These are phyloP conservation scores for Apiospora marii DNA, from an alignment of 2,329 filamentous ascomycete genomes.

Conservation along the genomic window DNA sequence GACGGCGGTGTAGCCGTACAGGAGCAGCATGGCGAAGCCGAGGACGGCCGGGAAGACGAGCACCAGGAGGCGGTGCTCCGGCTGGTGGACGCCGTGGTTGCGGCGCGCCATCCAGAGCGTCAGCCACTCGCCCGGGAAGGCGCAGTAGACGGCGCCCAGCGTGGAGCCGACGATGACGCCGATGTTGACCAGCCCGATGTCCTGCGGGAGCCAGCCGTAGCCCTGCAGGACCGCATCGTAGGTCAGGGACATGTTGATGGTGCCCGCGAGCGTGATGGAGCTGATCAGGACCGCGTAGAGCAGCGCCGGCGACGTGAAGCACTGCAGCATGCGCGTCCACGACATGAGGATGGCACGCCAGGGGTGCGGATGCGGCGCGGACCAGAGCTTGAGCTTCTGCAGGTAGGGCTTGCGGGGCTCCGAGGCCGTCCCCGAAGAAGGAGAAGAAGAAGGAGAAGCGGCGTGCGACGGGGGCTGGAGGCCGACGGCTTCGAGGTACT, in stretches of 20 bases:
- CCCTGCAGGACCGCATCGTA: conserved; percentile 45
- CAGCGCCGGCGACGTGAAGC: conserved; percentile 45
- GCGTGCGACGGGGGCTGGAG: not conserved
- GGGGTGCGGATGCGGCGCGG: conserved; percentile 26
- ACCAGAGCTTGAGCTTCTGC: conserved; percentile 44
- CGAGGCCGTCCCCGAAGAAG: not conserved
- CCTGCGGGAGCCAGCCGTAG: conserved; percentile 43
- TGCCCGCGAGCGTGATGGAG: conserved; percentile 47
- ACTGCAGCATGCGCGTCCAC: conserved; percentile 33
- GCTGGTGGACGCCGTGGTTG: conserved; percentile 34
- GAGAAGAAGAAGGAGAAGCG: not conserved
- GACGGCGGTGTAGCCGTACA: conserved; percentile 25
- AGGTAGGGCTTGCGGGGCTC: conserved; percentile 22
- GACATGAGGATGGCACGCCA: conserved; percentile 28
- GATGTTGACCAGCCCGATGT: conserved; percentile 55
- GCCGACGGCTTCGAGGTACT: conserved; percentile 29
- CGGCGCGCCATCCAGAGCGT: conserved; percentile 33
- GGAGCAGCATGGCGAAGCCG: conserved; percentile 32
- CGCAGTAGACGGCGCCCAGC: conserved; percentile 37
- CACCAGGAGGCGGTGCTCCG: conserved; percentile 33
- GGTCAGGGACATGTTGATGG: conserved; percentile 47
- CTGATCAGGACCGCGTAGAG: conserved; percentile 47
- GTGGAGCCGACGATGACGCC: conserved; percentile 55
- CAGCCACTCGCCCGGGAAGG: conserved; percentile 32
- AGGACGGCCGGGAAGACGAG: conserved; percentile 31